These are phyloP conservation scores for Cladosporium colombiae DNA, from an alignment of 2,329 filamentous ascomycete genomes.

Conservation along the genomic window DNA sequence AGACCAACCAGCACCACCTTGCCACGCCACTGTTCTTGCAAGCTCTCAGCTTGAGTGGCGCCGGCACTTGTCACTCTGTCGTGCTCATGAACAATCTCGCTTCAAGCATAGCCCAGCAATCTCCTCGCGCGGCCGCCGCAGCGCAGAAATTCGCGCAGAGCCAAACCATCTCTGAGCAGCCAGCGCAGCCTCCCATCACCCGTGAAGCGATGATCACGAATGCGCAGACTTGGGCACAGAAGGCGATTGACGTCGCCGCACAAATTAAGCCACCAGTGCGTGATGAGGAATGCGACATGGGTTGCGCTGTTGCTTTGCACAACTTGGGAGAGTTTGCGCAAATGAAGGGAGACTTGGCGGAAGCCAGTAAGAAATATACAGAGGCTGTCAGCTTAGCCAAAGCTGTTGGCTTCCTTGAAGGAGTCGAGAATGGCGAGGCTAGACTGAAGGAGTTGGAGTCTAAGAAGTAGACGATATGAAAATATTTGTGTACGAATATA, in stretches of 20 bases:
- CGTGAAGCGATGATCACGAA: slow-evolving; percentile 65
- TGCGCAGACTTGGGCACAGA: slow-evolving; percentile 75
- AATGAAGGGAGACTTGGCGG: slow-evolving; percentile 65
- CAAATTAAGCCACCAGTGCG: slow-evolving; percentile 66
- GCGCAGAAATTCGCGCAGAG: slow-evolving; percentile 35
- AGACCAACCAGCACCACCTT: slow-evolving; percentile 73
- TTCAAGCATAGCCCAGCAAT: slow-evolving; percentile 69
- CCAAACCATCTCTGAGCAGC: slow-evolving; percentile 37
- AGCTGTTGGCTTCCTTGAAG: slow-evolving; percentile 50
- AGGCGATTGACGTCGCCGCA: slow-evolving; percentile 68
- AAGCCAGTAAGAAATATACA: slow-evolving; percentile 68
- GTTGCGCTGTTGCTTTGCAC: slow-evolving; percentile 80
- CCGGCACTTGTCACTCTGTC: slow-evolving; percentile 71
- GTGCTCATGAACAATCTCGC: slow-evolving; percentile 86
- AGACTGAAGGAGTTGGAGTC: slow-evolving; percentile 41
- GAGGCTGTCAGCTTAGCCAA: slow-evolving; percentile 65
- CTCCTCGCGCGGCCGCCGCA: slow-evolving; percentile 38
- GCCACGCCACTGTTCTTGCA: slow-evolving; percentile 85
- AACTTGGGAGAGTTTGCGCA: slow-evolving; percentile 84
- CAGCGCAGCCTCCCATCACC: slow-evolving; percentile 50
- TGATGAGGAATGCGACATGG: slow-evolving; percentile 77
- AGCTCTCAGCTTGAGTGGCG: slow-evolving; percentile 69
- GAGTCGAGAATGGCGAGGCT: slow-evolving; percentile 43
- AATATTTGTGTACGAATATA: not conserved
- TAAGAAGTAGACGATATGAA: not conserved